Base-by-base conservation (phyloP, 2,329 filamentous ascomycete species). In the Neofusicoccum cordaticola region DNA sequence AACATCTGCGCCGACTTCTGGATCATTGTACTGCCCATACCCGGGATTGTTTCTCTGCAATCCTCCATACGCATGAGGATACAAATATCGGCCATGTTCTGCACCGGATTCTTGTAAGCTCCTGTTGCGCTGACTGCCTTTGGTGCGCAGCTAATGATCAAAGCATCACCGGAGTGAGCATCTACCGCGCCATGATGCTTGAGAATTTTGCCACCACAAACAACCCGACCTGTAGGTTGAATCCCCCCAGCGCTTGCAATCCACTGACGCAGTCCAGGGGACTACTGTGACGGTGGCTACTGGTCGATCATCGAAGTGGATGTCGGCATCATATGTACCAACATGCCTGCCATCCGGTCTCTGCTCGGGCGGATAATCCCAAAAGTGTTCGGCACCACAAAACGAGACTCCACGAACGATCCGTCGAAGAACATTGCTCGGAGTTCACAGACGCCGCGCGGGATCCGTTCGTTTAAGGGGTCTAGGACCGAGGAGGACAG, bases 301-400 rank as follows among this genome's bases (percentile, higher is more conserved):
- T 58, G 53, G 53, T 58, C 53, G 2, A 45, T 58, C 15, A 58
- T 58, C 9, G 53, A 58, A 31, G 41, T 58, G 4, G 53, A 58
- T 5, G 53, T 58, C 9, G 39, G 53, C 8, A 45, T 58, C 37
- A 6, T 58, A 2, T 58, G 53, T 19, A 58, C 39, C 7, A 34
- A 31, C 41, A 58, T 58, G 53, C 53, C 53, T 17, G 53, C 53
- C 22, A 58, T 58, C 3, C 39, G 53, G 0, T 34, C 22, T 11
- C 9, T 58, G 22, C 22, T 58, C 3, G 53, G 53, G 8, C 53
- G 41, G 8, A 5, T 58, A 7, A 45, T 45, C 22, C 53, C 53
- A 17, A 58, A 35, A 13, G 27, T 58, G 13, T 58, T 58, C 9
- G 53, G 39, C 3, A n/a, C 39, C 13, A 58, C 53, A 2, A 13